phyloP scores from a whole-genome alignment of 257 asterid species.

The Capsicum rhomboideum region DNA sequence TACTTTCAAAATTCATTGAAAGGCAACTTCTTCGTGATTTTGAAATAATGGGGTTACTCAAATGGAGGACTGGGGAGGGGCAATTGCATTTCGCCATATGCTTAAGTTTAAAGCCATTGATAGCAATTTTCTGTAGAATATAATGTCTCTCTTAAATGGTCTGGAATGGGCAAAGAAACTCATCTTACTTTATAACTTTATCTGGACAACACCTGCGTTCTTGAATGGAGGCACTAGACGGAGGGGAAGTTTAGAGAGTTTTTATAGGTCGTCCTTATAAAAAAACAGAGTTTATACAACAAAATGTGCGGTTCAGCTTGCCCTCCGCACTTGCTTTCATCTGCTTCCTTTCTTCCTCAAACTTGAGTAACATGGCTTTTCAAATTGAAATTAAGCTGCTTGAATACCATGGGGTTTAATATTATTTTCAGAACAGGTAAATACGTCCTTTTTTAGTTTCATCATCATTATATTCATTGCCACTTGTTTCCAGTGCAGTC shows the following conservation, averaged over 20 bases:
- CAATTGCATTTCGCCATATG: not conserved
- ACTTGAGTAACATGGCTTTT: not conserved
- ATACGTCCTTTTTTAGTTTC: not conserved
- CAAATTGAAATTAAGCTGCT: not conserved
- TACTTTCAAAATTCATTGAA: not conserved
- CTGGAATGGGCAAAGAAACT: not conserved
- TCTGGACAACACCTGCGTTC: not conserved
- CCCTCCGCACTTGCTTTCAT: not conserved
- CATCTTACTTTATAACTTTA: not conserved
- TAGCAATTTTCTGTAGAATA: not conserved
- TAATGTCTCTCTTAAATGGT: not conserved
- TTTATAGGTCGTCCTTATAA: not conserved
- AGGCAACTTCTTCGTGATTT: not conserved
- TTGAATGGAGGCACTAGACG: not conserved
- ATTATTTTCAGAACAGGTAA: not conserved
- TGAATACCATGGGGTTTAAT: not conserved
- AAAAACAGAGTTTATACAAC: not conserved
- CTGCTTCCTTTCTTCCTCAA: not conserved
- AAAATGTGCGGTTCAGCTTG: not conserved
- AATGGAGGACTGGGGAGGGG: not conserved
- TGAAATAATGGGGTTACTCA: not conserved
- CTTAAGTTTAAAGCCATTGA: not conserved
- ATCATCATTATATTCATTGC: conserved; percentile 23
- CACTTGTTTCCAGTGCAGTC: conserved; percentile 70
- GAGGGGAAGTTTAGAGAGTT: not conserved